phyloP scores from a whole-genome alignment of 352 stramenopile genomes.

The Phytophthora litchii region DNA sequence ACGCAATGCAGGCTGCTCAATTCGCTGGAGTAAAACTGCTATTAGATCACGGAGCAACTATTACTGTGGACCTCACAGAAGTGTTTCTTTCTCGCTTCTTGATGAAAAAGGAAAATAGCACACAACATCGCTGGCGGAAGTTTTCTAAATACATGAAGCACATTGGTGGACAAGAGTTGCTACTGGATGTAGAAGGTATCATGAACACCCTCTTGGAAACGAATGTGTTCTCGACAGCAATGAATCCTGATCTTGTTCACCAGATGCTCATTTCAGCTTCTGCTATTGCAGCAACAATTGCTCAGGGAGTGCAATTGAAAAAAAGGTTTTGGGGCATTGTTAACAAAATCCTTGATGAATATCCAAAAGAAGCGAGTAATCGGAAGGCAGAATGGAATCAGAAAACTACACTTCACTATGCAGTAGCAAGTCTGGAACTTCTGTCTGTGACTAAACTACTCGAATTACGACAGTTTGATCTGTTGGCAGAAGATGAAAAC shows the following conservation, averaged over 20 bases:
- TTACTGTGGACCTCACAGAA: constrained; percentile 39
- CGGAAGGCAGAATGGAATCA: constrained; percentile 47
- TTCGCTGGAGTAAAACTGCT: constrained; percentile 47
- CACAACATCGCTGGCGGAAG: constrained; percentile 33
- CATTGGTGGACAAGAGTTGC: constrained; percentile 22
- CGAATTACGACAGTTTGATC: constrained; percentile 44
- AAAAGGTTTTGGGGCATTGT: constrained; percentile 58
- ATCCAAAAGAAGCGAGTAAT: constrained; percentile 32
- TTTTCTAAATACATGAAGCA: constrained; percentile 44
- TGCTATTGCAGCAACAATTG: constrained; percentile 43
- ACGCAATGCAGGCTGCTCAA: constrained; percentile 43
- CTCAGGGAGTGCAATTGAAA: constrained; percentile 31
- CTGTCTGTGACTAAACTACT: constrained; percentile 43
- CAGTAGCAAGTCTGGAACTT: constrained; percentile 46
- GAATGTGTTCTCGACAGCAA: constrained; percentile 22
- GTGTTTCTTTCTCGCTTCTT: constrained; percentile 52
- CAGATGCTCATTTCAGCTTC: constrained; percentile 46
- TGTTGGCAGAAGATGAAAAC: constrained; percentile 47
- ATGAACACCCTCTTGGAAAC: constrained; percentile 52
- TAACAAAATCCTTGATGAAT: constrained; percentile 36
- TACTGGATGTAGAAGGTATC: constrained; percentile 51
- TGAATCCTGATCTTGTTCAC: constrained; percentile 54
- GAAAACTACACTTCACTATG: constrained; percentile 53
- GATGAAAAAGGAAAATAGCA: constrained; percentile 6
- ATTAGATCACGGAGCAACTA: constrained; percentile 41